Conservation (phyloP, 805 yeast genomes). For the Hanseniaspora jakobsenii region DNA sequence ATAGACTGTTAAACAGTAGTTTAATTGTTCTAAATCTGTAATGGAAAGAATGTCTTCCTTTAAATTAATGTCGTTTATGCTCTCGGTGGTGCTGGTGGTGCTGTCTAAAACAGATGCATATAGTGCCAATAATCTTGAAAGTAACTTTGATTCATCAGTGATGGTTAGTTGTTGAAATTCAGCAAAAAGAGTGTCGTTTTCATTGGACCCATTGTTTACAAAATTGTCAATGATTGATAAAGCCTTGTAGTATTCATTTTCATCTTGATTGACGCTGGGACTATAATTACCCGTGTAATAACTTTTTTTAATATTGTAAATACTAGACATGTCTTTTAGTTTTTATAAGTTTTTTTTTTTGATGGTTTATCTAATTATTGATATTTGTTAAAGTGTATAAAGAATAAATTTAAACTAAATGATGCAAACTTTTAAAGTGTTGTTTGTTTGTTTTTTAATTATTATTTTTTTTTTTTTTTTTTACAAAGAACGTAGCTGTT, state of each 20-base stretch:
- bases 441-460: no score
- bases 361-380: no score
- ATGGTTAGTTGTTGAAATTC: conserved; percentile 19
- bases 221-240: conserved; percentile 25
- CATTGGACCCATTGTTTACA: conserved; percentile 15
- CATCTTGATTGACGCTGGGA: conserved; percentile 30
- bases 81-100: no score
- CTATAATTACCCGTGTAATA: conserved; percentile 50
- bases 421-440: no score
- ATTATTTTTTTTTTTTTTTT: no score
- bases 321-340: background rate
- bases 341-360: no score
- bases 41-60: conserved; percentile 18
- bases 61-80: conserved; percentile 18
- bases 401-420: no score
- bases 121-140: conserved; percentile 25
- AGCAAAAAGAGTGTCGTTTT: background rate
- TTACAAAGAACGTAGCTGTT: no score
- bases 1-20: conserved; percentile 20
- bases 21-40: conserved; percentile 20
- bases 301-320: conserved; percentile 35
- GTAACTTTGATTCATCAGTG: conserved; percentile 18
- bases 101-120: conserved; percentile 23
- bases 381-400: no score
- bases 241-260: conserved; percentile 27